Conservation (phyloP, 1,284 basidiomycete species). For the Ceratorhiza oryzae-sativae region DNA sequence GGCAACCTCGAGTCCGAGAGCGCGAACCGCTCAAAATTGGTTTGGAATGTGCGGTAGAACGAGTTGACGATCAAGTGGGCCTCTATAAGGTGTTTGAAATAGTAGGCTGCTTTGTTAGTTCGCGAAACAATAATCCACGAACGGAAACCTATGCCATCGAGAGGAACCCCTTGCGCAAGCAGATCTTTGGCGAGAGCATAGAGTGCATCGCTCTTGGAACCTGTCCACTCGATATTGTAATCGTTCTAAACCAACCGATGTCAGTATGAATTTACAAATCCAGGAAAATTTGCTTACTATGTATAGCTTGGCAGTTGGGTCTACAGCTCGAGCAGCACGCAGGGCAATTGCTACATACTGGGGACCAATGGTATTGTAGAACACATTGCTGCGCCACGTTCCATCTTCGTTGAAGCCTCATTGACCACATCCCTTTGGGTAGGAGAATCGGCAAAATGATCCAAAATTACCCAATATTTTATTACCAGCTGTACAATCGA, state of each 20-base stretch:
- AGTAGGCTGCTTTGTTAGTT: not conserved
- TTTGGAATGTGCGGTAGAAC: constrained; percentile 52
- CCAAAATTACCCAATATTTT: not conserved
- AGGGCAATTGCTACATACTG: constrained; percentile 57
- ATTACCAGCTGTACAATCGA: constrained; percentile 53
- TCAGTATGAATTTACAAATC: not conserved
- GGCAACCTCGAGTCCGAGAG: constrained; percentile 62
- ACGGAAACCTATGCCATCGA: constrained; percentile 60
- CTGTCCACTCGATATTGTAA: constrained; percentile 54
- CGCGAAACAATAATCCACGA: not conserved
- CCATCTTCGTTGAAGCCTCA: constrained; percentile 46
- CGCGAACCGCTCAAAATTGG: constrained; percentile 59
- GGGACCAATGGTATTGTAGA: constrained; percentile 57
- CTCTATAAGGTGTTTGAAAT: constrained; percentile 9
- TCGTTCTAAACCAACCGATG: constrained; percentile 55
- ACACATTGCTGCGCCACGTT: constrained; percentile 59
- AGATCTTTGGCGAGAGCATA: constrained; percentile 57
- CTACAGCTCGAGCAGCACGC: constrained; percentile 56
- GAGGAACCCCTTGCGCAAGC: constrained; percentile 54
- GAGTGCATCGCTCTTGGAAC: constrained; percentile 57
- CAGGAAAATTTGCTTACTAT: not conserved
- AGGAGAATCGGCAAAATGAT: not conserved
- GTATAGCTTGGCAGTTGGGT: constrained; percentile 48
- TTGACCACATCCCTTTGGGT: constrained; percentile 44
- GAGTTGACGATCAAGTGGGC: constrained; percentile 60